Conservation (phyloP, 2,329 filamentous ascomycete species). For the Penicillium sp. region DNA sequence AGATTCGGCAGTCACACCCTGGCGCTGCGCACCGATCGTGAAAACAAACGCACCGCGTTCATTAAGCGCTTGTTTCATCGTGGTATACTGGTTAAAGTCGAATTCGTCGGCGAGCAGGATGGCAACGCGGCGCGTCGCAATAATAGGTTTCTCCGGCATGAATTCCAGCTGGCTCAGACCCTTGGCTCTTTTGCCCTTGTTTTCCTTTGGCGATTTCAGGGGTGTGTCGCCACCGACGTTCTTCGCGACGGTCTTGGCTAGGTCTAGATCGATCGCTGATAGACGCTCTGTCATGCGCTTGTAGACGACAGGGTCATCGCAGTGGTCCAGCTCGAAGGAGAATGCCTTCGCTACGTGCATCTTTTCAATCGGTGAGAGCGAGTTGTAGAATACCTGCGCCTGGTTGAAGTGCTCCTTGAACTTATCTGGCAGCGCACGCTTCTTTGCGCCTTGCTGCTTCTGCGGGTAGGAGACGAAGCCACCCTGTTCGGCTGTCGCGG, state of each 20-base stretch:
- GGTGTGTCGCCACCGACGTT: conserved; percentile 61
- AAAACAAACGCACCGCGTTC: conserved; percentile 59
- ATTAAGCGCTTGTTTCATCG: conserved; percentile 55
- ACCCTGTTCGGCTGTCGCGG: conserved; percentile 54
- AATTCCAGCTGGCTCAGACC: conserved; percentile 58
- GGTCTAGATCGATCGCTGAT: conserved; percentile 59
- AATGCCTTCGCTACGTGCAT: conserved; percentile 31
- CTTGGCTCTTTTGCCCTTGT: conserved; percentile 60
- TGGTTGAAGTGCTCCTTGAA: conserved; percentile 41
- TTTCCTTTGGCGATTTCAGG: conserved; percentile 45
- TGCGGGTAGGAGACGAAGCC: conserved; percentile 61
- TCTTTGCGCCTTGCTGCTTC: conserved; percentile 61
- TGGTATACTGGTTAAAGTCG: conserved; percentile 56
- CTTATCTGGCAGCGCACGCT: conserved; percentile 39
- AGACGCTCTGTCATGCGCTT: conserved; percentile 60
- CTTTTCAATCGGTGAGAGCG: conserved; percentile 30
- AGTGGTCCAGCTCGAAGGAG: conserved; percentile 41
- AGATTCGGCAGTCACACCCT: conserved; percentile 55
- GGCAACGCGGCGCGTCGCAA: conserved; percentile 62
- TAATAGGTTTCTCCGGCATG: conserved; percentile 54
- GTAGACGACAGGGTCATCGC: conserved; percentile 71
- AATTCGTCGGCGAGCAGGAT: conserved; percentile 72
- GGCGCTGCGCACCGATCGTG: conserved; percentile 62
- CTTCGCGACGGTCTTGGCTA: conserved; percentile 61
- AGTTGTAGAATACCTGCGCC: conserved; percentile 33